Evolutionary conservation across 768 basidiomycete species (phyloP).

Genomic region (Tylopilus plumbeoviolaceoides): DNA sequence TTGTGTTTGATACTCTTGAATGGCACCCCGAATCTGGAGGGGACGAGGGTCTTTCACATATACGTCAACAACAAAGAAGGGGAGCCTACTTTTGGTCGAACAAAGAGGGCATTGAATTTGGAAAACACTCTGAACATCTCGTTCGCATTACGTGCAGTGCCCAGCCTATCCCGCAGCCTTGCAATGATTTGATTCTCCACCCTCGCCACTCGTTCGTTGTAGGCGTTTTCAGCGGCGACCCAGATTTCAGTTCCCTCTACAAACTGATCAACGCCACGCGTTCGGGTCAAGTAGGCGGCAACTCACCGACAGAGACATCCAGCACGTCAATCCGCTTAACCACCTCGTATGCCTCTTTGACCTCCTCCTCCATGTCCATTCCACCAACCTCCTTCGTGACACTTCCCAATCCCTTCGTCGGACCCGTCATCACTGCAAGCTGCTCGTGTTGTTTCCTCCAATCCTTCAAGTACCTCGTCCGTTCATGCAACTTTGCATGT

Average conservation of each 20-base stretch:
- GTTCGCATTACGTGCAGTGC: constrained; percentile 94
- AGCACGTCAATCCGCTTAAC: constrained; percentile 95
- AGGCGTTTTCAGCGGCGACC: constrained; percentile 95
- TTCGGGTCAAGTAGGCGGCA: neutral
- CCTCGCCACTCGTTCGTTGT: constrained; percentile 94
- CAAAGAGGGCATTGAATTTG: constrained; percentile 96
- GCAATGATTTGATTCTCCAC: constrained; percentile 99
- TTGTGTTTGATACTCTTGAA: constrained; percentile 98
- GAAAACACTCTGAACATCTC: constrained; percentile 99
- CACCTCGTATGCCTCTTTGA: constrained; percentile 94
- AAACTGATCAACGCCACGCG: constrained; percentile 1
- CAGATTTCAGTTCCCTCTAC: constrained; percentile 96
- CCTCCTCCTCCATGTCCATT: constrained; percentile 98
- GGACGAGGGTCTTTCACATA: neutral
- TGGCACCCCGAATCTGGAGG: constrained; percentile 87
- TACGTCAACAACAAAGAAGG: neutral
- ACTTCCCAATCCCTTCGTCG: constrained; percentile 78
- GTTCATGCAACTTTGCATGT: constrained; percentile 87
- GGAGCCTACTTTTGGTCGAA: constrained; percentile 78
- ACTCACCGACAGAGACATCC: constrained; percentile 85
- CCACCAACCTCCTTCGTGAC: constrained; percentile 77
- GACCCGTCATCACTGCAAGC: constrained; percentile 94
- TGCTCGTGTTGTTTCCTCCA: constrained; percentile 99
- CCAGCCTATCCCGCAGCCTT: constrained; percentile 82
- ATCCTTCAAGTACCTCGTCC: constrained; percentile 79